Base-by-base conservation (phyloP, 208 protist species). In the Leishmania lainsoni region DNA sequence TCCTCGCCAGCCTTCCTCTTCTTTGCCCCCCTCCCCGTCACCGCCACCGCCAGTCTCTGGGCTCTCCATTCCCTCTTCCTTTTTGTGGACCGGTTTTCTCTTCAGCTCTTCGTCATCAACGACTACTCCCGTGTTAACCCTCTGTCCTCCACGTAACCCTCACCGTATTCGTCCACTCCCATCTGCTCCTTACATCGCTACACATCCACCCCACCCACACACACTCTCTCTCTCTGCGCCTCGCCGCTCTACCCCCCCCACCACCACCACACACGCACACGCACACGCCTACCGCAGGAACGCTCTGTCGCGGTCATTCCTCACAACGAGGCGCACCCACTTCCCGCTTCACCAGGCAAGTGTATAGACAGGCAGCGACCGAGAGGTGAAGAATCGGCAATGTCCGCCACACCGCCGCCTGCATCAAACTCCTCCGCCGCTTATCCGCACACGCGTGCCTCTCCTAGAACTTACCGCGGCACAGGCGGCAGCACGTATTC, bases 391-490 rank as follows among this genome's bases (percentile, higher is more conserved):
- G 48, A 22, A 20, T 32, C 20, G 48, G 32, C 32, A 26, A 80
- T 79, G 75, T 76, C 81, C 3, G 32, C 79, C 14, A 83, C 79
- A 2, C 73, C 79, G 10, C 79, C 75, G 9, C 81, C 75, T 14
- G 8, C 75, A 35, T 78, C 51, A 32, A 78, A 22, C 72, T 5
- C 58, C 56, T 59, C 22, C 20, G 22, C 35, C 8, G 42, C 5
- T n/a, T 48, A 65, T 51, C 20, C 17, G 45, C 75, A 69, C 32
- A 17, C 16, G 35, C 74, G 74, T 39, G 54, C 74, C 17, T 63
- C 74, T 48, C 22, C 58, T 49, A 32, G 49, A 39, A 29, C 29
- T 8, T 48, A 65, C 26, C 54, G 56, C 58, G 56, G 49, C 4
- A 3, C 51, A 12, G 42, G 22, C 39, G 35, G 49, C 56, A 20